Base-by-base conservation (phyloP, 1,284 basidiomycete species). In the Xerocomus amazonicus region DNA sequence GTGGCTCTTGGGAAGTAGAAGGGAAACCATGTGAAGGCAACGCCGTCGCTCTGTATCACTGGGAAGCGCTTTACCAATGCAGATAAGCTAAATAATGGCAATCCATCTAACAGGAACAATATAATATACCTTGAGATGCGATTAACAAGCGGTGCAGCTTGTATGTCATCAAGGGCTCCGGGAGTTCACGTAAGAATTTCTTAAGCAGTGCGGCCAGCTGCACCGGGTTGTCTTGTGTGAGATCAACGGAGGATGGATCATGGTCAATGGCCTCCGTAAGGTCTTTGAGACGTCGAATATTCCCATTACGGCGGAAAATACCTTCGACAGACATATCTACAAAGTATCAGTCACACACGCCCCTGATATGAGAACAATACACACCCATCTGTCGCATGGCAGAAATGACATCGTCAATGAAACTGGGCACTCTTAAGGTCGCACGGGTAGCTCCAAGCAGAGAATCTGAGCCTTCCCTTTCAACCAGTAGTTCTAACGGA, bases 341-440 rank as follows among this genome's bases (percentile, higher is more conserved):
- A 47, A 33, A 16, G n/a, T 42, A 41, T 50, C 17, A 17, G 39
- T 50, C 37, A 43, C 49, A 40, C 27, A 51, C 28, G 28, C 47
- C 43, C 40, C 17, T 36, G 33, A 38, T 41, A 48, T 17, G 27
- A 53, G 28, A 50, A 27, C 19, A 23, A 27, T 2, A 78, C 90
- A 63, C 56, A 95, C 93, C 96, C 96, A 98, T 98, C 70, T 98
- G 95, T 65, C 90, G 81, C 96, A 99, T 98, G 3, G 97, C 94
- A 47, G 92, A 96, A 36, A 99, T 84, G 48, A 97, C 89, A 63
- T 99, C 97, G 67, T 99, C 97, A 53, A 99, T 90, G 67, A 99
- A 97, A 68, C 92, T 97, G 7, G 96, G 96, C 27, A 99, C 87
- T 57, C 92, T 80, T 55, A 99, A 68, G 17, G 90, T 83, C 35